Conservation (phyloP, 305 asterid species). For the Caryopteris hybrid region DNA sequence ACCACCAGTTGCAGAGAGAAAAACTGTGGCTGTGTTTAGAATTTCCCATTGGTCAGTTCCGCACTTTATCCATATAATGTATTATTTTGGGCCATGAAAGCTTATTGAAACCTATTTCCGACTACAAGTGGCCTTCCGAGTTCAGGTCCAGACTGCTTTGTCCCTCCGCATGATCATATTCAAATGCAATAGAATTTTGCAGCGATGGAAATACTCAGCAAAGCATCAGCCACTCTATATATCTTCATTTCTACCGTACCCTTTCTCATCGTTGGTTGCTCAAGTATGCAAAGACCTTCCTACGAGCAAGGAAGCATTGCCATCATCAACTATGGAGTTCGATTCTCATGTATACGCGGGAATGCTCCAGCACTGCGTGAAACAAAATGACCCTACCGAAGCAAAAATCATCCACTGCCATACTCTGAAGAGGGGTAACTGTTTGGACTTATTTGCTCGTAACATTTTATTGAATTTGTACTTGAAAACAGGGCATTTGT, state of each 20-base stretch:
- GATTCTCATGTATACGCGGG: constrained; percentile 50
- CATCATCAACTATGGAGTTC: constrained; percentile 23
- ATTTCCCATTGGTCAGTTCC: no score
- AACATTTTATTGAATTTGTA: constrained; percentile 54
- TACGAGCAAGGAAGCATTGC: constrained; percentile 11
- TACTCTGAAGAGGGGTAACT: constrained; percentile 48
- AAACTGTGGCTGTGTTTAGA: no score
- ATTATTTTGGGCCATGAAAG: no score
- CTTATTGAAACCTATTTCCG: no score
- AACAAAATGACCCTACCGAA: constrained; percentile 20
- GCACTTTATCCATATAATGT: no score
- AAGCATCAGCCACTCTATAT: constrained; percentile 6
- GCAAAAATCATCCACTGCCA: constrained; percentile 56
- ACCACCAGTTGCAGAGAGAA: no score
- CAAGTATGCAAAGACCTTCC: constrained; percentile 16
- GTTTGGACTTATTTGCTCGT: constrained; percentile 58
- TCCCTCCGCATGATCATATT: constrained; percentile 21
- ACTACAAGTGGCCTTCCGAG: no score
- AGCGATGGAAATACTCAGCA: constrained; percentile 31
- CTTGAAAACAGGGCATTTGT: constrained; percentile 33
- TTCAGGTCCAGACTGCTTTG: no score
- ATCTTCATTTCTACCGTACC: constrained; percentile 7
- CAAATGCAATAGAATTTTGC: constrained; percentile 20
- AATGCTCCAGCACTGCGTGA: constrained; percentile 49
- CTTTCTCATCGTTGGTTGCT: constrained; percentile 33